Conservation (phyloP, 1,284 basidiomycete species). For the Caloboletus firmus region DNA sequence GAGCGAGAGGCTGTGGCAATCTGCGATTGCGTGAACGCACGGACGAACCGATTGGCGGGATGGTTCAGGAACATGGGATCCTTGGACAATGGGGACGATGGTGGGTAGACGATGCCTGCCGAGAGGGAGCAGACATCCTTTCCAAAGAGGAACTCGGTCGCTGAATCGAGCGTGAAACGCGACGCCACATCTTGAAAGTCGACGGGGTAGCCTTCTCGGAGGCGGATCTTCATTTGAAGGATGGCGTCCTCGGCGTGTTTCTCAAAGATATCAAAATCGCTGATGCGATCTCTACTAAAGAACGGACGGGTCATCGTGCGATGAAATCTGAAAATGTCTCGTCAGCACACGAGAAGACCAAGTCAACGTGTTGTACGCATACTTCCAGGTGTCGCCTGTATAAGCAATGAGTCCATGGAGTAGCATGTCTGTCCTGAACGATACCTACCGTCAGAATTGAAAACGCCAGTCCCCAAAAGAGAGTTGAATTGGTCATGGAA, state of each 20-base stretch:
- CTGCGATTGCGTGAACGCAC: conserved; percentile 27
- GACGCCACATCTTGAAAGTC: conserved; percentile 51
- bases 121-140: conserved; percentile 40
- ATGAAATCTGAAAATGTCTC: conserved; percentile 44
- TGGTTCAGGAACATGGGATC: conserved; percentile 15
- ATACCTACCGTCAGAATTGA: conserved; percentile 56
- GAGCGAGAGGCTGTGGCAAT: conserved; percentile 7
- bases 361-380: conserved; percentile 9
- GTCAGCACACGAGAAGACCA: background rate
- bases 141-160: conserved; percentile 52
- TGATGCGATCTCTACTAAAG: conserved; percentile 54
- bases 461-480: conserved; percentile 56
- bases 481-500: conserved; percentile 31
- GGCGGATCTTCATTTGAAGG: conserved; percentile 40
- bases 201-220: conserved; percentile 44
- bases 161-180: conserved; percentile 50
- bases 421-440: background rate
- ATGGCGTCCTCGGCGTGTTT: conserved; percentile 46
- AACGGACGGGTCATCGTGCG: conserved; percentile 58
- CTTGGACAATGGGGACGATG: conserved; percentile 22
- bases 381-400: conserved; percentile 55
- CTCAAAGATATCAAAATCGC: conserved; percentile 55
- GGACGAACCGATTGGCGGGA: conserved; percentile 29
- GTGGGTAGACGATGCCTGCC: conserved; percentile 38
- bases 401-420: background rate